These are phyloP conservation scores for Funneliformis geosporum DNA, from an alignment of 192 early-diverging fungal genomes.

Conservation along the genomic window DNA sequence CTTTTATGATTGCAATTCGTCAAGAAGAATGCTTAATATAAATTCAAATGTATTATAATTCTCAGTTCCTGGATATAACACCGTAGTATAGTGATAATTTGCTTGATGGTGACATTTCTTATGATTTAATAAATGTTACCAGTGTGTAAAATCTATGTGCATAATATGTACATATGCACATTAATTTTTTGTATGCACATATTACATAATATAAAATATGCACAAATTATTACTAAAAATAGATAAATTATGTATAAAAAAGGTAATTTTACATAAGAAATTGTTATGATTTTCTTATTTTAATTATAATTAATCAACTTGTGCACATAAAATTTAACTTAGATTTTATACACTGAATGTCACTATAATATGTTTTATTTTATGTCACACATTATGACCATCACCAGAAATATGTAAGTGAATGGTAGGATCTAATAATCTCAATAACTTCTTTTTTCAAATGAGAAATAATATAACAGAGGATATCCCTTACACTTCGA, in stretches of 20 bases:
- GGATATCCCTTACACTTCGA: background rate
- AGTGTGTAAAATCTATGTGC: no score
- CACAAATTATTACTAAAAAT: no score
- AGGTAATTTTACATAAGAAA: no score
- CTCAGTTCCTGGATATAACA: background rate
- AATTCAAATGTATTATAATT: background rate
- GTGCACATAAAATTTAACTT: no score
- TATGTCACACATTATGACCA: background rate
- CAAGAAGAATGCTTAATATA: background rate
- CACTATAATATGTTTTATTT: background rate
- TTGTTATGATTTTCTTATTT: no score
- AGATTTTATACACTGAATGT: no score
- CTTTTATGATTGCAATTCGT: background rate
- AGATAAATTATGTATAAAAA: no score
- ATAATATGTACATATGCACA: no score
- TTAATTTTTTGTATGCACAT: no score
- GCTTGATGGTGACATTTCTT: background rate
- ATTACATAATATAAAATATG: no score
- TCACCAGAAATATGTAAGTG: background rate
- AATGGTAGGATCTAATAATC: background rate
- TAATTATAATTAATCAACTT: no score
- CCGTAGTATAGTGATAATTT: slow-evolving; percentile 5
- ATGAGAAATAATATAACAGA: background rate
- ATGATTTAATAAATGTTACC: slow-evolving; percentile 8
- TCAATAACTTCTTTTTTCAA: background rate